Evolutionary conservation across 2,329 filamentous ascomycete genomes (phyloP).

Genomic region (Didymella segeticola): DNA sequence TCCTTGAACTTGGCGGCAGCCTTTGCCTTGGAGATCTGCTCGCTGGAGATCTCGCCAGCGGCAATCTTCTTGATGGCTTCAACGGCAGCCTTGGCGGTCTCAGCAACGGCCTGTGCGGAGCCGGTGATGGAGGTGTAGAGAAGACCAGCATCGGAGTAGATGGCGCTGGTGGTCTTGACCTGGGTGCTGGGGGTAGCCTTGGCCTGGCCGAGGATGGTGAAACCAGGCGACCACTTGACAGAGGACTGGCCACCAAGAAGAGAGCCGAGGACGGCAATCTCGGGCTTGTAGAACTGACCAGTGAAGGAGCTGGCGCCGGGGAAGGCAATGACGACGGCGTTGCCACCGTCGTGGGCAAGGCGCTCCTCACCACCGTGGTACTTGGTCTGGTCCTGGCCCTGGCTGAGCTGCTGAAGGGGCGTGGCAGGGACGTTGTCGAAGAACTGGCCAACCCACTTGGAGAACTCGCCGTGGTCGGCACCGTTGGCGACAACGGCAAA

Average conservation of each 20-base stretch:
- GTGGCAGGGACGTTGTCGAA: constrained; percentile 73
- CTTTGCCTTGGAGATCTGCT: constrained; percentile 90
- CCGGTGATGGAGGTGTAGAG: constrained; percentile 83
- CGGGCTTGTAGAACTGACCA: constrained; percentile 80
- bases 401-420: constrained; percentile 52
- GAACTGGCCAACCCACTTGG: constrained; percentile 92
- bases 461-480: constrained; percentile 74
- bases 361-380: constrained; percentile 97
- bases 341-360: constrained; percentile 76
- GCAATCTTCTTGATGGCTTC: constrained; percentile 84
- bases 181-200: constrained; percentile 70
- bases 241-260: constrained; percentile 88
- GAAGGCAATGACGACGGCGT: constrained; percentile 90
- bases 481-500: constrained; percentile 92
- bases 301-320: constrained; percentile 81
- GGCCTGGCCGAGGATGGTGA: constrained; percentile 85
- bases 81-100: constrained; percentile 77
- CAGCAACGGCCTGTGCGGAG: constrained; percentile 72
- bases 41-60: constrained; percentile 75
- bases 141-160: constrained; percentile 94
- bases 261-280: constrained; percentile 83
- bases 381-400: constrained; percentile 72
- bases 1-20: constrained; percentile 93
- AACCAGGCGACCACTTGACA: constrained; percentile 96
- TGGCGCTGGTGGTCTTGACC: constrained; percentile 76